Conservation (phyloP, 202 grass and related monocot species). For the Setaria viridis region DNA sequence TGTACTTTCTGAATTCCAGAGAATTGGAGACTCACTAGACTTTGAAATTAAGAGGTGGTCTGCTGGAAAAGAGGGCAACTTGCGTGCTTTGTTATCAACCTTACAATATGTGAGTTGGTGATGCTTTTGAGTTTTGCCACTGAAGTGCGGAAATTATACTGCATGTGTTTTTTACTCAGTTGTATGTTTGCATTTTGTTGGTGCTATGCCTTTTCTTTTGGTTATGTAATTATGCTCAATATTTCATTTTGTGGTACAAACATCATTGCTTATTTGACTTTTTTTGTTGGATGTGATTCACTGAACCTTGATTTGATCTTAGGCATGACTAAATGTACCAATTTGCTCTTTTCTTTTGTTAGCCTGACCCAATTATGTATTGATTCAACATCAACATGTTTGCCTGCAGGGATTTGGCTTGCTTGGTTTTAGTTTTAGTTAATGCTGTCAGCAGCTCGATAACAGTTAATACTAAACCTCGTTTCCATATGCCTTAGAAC, state of each 20-base stretch:
- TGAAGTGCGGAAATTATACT: slow-evolving; percentile 17
- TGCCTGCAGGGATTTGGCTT: neutral
- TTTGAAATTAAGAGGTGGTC: slow-evolving; percentile 97
- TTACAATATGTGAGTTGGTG: slow-evolving; percentile 85
- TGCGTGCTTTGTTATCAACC: slow-evolving; percentile 90
- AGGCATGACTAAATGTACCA: neutral
- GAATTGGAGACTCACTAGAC: slow-evolving; percentile 77
- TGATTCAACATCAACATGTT: neutral
- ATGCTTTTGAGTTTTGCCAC: neutral
- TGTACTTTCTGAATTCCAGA: slow-evolving; percentile 67
- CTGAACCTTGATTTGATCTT: slow-evolving; percentile 6
- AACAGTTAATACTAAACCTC: neutral
- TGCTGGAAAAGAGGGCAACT: slow-evolving; percentile 95
- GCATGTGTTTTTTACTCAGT: slow-evolving; percentile 5
- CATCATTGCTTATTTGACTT: neutral
- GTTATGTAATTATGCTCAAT: slow-evolving; percentile 14
- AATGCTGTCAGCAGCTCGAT: neutral
- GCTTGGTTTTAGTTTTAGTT: neutral
- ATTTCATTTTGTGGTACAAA: slow-evolving; percentile 11
- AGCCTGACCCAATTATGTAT: neutral
- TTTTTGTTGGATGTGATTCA: neutral
- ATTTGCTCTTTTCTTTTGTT: neutral
- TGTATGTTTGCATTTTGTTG: slow-evolving; percentile 25
- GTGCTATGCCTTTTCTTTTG: neutral
- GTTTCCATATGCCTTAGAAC: neutral